Evolutionary conservation across 1,139 yeast species (phyloP), one percentile per base, ranked within the genome.

Genomic region (Torulaspora globosa): DNA sequence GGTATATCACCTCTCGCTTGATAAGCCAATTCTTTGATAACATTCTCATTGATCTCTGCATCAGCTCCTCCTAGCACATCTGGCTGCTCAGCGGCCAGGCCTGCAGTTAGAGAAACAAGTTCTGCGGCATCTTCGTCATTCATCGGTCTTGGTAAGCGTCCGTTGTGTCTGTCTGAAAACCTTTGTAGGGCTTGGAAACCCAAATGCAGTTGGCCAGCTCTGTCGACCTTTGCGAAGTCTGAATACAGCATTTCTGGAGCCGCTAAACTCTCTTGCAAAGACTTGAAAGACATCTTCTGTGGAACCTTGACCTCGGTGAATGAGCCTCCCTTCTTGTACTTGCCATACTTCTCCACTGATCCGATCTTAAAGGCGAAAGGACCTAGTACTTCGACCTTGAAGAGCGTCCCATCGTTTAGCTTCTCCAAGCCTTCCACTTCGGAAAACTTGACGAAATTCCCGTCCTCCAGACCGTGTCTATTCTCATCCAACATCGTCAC

Each of bases 281-380:
- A 69, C 65, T 84, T 76, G 67, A 85, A 94, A 3, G 75, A 66
- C 33, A 84, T 55, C 28, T 72, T 74, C 46, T 69, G 69, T 23
- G 98, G 97, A 60, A 85, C 80, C 69, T 90, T 90, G 35, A 90
- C 96, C 70, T 94, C 96, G 14, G 89, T 84, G 70, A 87, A 92
- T 46, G 86, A 74, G 51, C 99, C 99, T 37, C 97, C 96, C 60
- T 80, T 82, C 44, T 72, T 67, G 63, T 89, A 92, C 9, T 73
- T 69, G 19, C 95, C 95, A 47, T 78, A 71, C 42, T 76, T 73
- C 21, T 70, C 58, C 3, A 68, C 65, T 32, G 72, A 68, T 14
- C 77, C 79, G 53, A 92, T 79, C 60, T 79, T 82, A 72, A 86
- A 92, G 3, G 97, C 95, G 63, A 80, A 90, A 15, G 98, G 98